Percentiles rank a stretch among this genome's conserved stretches.
Conservation (phyloP, 208 protist genomes). For the Trypanosoma brucei region DNA sequence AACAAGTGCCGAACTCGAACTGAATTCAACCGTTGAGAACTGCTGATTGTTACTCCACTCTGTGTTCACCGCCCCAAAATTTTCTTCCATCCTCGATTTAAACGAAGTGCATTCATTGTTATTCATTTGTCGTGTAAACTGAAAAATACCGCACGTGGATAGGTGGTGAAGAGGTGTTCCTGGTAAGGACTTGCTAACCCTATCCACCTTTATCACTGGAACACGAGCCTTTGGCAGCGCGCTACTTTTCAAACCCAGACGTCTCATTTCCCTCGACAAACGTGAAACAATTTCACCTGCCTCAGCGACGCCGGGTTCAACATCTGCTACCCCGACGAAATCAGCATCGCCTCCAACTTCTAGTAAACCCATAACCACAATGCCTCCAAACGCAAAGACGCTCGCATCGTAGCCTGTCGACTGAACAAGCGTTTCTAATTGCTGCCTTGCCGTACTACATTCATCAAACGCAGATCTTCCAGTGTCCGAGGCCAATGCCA, state of each 20-base stretch:
- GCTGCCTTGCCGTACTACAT: constrained; percentile 62
- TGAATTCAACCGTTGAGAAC: constrained; percentile 76
- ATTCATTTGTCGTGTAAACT: constrained; percentile 64
- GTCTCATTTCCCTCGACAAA: constrained; percentile 60
- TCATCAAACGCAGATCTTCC: constrained; percentile 81
- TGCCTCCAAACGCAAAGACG: constrained; percentile 85
- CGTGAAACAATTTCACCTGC: constrained; percentile 67
- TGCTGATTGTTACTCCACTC: constrained; percentile 77
- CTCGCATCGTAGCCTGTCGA: constrained; percentile 81
- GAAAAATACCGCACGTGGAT: constrained; percentile 72
- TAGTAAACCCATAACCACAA: constrained; percentile 68
- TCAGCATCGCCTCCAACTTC: constrained; percentile 86
- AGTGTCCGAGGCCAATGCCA: constrained; percentile 66
- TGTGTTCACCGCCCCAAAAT: constrained; percentile 58
- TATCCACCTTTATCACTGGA: constrained; percentile 80
- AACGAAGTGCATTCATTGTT: constrained; percentile 46
- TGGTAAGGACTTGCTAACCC: constrained; percentile 68
- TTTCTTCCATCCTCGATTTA: constrained; percentile 33
- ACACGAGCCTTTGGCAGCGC: constrained; percentile 75
- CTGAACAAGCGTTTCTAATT: constrained; percentile 76
- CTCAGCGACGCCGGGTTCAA: constrained; percentile 79
- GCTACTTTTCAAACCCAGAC: constrained; percentile 63
- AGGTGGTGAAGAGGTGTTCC: constrained; percentile 72
- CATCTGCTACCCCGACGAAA: constrained; percentile 83
- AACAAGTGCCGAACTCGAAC: constrained; percentile 50